Evolutionary conservation across 805 yeast genomes (phyloP), one percentile per base, ranked within the genome.

Genomic region (Geotrichum ghanense): DNA sequence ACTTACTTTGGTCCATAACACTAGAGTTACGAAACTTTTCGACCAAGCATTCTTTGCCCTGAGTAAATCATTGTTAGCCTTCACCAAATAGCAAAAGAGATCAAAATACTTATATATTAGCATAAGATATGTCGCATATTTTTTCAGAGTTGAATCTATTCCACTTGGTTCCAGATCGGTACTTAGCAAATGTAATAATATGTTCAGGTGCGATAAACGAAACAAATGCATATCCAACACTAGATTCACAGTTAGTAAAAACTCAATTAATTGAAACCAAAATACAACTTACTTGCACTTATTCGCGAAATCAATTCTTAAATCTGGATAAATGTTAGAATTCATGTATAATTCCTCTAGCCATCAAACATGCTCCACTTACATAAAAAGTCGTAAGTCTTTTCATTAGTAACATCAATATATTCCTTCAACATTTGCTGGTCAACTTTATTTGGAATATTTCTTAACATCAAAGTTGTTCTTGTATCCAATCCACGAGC

Each of bases 151-250:
- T 70, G 56, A 69, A 68, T 37, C 62, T 59, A 50, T 63, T 64
- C 73, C 79, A 75, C 52, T 64, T 69, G 45, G 69, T 69, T 3
- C 77, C 78, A 3, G 67, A 66, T 22, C 77, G 60, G 2, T 66
- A 69, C 35, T 60, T 55, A 42, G 74, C 75, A 53, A 75, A 72
- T 7, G 64, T 60, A 34, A 71, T 64, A 23, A 75, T 72, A 41
- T 68, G 64, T 44, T 60, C 58, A 4, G 78, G 72, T 23, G 63
- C 56, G 19, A 63, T 68, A 52, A 74, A 74, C 6, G 75, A 70
- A 26, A 74, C 67, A 54, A 74, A 74, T 3, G 78, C 79, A 58
- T 74, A 74, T 3, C 79, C 79, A 24, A 74, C 78, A 49, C 62
- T 58, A 22, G 31, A 21, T 22, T 23, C 22, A 9, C 41, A 4